phyloP scores from a whole-genome alignment of 2,329 filamentous ascomycete genomes.

The Arthrobotrys conoides region DNA sequence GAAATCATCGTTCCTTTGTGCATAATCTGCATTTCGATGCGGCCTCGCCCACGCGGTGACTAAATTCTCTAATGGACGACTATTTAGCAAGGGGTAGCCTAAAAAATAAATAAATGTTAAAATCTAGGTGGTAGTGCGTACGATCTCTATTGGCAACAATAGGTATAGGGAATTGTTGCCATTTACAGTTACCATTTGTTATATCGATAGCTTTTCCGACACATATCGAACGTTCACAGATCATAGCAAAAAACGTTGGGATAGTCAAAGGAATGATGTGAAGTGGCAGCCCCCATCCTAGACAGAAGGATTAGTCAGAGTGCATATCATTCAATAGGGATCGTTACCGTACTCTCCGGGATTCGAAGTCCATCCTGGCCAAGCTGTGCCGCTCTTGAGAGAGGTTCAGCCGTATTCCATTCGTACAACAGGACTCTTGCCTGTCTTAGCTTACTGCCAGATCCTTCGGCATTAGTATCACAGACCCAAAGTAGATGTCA shows the following conservation, averaged over 20 bases:
- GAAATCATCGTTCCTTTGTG: slow-evolving; percentile 79
- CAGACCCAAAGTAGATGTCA: not conserved
- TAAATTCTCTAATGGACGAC: slow-evolving; percentile 69
- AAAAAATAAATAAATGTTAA: not conserved
- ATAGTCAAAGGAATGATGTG: slow-evolving; percentile 80
- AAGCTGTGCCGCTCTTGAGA: slow-evolving; percentile 69
- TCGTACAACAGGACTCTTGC: slow-evolving; percentile 74
- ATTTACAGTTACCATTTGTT: slow-evolving; percentile 66
- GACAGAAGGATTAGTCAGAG: slow-evolving; percentile 65
- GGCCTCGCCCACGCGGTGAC: slow-evolving; percentile 91
- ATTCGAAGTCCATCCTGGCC: slow-evolving; percentile 71
- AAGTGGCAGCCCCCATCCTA: slow-evolving; percentile 74
- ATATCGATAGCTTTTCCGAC: slow-evolving; percentile 68
- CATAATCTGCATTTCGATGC: slow-evolving; percentile 76
- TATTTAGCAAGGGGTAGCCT: slow-evolving; percentile 65
- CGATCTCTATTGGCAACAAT: slow-evolving; percentile 67
- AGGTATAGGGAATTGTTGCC: slow-evolving; percentile 50
- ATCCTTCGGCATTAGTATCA: slow-evolving; percentile 17
- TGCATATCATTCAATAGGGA: slow-evolving; percentile 6
- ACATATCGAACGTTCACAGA: slow-evolving; percentile 74
- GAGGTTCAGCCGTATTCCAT: slow-evolving; percentile 72
- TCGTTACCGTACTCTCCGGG: slow-evolving; percentile 66
- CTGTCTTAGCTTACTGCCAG: slow-evolving; percentile 66
- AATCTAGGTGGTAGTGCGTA: slow-evolving; percentile 67
- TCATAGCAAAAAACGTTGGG: slow-evolving; percentile 78